Conservation (phyloP, 352 stramenopile species). For the Pythium phragmiticola region DNA sequence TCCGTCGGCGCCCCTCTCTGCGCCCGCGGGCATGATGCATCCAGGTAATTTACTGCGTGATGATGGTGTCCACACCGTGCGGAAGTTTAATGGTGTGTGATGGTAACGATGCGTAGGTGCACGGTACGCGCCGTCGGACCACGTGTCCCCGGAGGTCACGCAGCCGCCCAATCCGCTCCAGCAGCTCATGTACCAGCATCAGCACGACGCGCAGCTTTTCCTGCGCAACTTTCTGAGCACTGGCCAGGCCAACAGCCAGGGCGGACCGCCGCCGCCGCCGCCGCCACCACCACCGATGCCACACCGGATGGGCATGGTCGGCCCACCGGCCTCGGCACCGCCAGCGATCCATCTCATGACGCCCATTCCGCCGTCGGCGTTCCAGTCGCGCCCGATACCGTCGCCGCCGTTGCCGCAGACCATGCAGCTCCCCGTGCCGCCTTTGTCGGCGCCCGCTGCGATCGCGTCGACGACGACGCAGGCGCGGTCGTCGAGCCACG, state of each 20-base stretch:
- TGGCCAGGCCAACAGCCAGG: slow-evolving; percentile 4
- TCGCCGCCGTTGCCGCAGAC: slow-evolving; percentile 23
- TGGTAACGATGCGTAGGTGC: slow-evolving; percentile 15
- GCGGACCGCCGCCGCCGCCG: slow-evolving; percentile 16
- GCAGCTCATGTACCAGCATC: slow-evolving; percentile 59
- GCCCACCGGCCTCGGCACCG: slow-evolving; percentile 13
- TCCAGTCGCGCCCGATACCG: slow-evolving; percentile 19
- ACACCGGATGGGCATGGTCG: neutral
- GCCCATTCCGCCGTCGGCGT: slow-evolving; percentile 23
- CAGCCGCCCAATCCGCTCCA: slow-evolving; percentile 65
- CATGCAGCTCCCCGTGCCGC: slow-evolving; percentile 33
- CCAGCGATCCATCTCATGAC: slow-evolving; percentile 33
- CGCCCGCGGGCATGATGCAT: slow-evolving; percentile 17
- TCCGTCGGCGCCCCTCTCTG: slow-evolving; percentile 13
- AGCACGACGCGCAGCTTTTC: slow-evolving; percentile 31
- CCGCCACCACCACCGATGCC: neutral
- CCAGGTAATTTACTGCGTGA: neutral
- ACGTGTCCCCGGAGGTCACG: slow-evolving; percentile 64
- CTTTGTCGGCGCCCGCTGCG: slow-evolving; percentile 30
- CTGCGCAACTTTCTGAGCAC: slow-evolving; percentile 29
- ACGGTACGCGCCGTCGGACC: slow-evolving; percentile 53
- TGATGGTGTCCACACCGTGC: neutral
- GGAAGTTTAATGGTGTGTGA: too few species aligned
- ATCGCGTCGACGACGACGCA: slow-evolving; percentile 19
- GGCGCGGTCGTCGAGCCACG: slow-evolving; percentile 27